These are phyloP conservation scores for Colletotrichum godetiae DNA, from an alignment of 2,329 filamentous ascomycete genomes.

Conservation along the genomic window DNA sequence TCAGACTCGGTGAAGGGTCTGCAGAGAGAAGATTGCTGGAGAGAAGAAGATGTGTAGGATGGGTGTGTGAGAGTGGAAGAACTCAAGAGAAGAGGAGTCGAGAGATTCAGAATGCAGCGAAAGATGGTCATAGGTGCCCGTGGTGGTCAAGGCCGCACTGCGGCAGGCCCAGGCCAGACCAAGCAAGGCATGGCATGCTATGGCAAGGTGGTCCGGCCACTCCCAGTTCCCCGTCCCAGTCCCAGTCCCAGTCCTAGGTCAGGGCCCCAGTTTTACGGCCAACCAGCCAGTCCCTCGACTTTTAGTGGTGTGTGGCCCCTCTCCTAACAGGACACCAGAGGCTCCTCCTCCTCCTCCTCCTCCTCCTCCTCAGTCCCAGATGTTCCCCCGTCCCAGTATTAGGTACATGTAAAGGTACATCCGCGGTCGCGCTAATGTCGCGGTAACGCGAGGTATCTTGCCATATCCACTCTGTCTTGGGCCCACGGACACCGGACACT, in stretches of 20 bases:
- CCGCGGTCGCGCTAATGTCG: not conserved
- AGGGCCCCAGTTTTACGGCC: slow-evolving; percentile 15
- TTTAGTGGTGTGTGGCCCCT: slow-evolving; percentile 18
- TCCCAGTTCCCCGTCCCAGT: slow-evolving; percentile 23
- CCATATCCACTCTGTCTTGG: not conserved
- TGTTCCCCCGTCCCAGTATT: slow-evolving; percentile 19
- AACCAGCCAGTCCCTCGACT: slow-evolving; percentile 1
- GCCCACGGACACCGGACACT: slow-evolving; percentile 9
- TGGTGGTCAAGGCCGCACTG: slow-evolving; percentile 27
- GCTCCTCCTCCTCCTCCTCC: not conserved
- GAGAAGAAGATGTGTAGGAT: slow-evolving; percentile 11
- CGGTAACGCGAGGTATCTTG: not conserved
- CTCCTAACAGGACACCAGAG: not conserved
- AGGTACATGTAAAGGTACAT: slow-evolving; percentile 12
- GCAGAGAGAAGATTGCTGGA: slow-evolving; percentile 32
- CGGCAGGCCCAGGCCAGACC: slow-evolving; percentile 30
- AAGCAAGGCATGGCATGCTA: slow-evolving; percentile 28
- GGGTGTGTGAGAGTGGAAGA: slow-evolving; percentile 31
- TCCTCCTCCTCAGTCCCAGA: slow-evolving; percentile 17
- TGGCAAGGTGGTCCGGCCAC: slow-evolving; percentile 29
- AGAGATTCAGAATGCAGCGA: slow-evolving; percentile 26
- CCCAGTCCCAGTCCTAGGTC: slow-evolving; percentile 8
- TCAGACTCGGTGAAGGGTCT: slow-evolving; percentile 33
- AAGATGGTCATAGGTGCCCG: slow-evolving; percentile 25
- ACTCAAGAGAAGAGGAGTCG: slow-evolving; percentile 35